Conservation (phyloP, 352 stramenopile genomes). For the Phytopythium sindhum region DNA sequence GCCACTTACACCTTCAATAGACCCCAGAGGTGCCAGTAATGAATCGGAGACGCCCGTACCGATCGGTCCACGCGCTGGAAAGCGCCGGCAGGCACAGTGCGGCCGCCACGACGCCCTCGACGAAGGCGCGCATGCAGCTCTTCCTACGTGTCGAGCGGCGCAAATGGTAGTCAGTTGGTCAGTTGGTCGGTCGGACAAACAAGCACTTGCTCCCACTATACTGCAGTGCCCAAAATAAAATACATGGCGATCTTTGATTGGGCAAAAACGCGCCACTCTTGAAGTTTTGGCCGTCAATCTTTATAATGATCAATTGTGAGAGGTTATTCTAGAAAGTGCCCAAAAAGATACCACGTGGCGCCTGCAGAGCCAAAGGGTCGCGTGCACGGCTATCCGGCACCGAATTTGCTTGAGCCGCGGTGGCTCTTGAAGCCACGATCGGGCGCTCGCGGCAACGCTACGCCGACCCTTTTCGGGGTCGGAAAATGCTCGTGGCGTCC, state of each 20-base stretch:
- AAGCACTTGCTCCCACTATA: background rate
- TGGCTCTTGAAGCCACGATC: background rate
- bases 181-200: background rate
- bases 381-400: background rate
- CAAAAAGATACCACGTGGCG: constrained; percentile 13
- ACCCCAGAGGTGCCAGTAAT: background rate
- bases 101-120: constrained; percentile 11
- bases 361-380: background rate
- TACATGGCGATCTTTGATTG: background rate
- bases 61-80: constrained; percentile 49
- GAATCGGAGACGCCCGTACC: constrained; percentile 13
- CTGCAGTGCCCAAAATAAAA: background rate
- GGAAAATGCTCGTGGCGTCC: background rate
- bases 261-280: constrained; percentile 10
- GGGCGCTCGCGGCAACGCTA: background rate
- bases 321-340: constrained; percentile 33
- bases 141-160: background rate
- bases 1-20: background rate
- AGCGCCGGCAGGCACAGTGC: constrained; percentile 13
- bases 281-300: constrained; percentile 15
- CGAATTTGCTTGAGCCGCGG: background rate
- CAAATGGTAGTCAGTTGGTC: background rate
- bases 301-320: constrained; percentile 1
- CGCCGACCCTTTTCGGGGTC: background rate
- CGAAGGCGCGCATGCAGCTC: background rate